Evolutionary conservation across 768 basidiomycete genomes (phyloP).

Genomic region (Phylloporus arenicola): DNA sequence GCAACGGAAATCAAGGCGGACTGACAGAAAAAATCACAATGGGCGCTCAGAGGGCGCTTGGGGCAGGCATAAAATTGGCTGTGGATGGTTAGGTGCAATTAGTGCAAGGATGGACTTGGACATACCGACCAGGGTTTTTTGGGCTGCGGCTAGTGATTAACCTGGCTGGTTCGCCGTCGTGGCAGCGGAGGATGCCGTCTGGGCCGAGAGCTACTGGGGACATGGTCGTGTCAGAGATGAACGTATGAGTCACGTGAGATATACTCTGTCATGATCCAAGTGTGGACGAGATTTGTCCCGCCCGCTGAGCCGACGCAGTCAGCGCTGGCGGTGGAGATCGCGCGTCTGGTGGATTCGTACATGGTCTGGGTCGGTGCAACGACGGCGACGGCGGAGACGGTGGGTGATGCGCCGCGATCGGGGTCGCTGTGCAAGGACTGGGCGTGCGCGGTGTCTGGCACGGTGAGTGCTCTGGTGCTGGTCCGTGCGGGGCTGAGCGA

Average conservation of each 20-base stretch:
- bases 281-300: conserved; percentile 46
- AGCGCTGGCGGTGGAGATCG: conserved; percentile 61
- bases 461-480: conserved; percentile 17
- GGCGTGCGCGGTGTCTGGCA: conserved; percentile 73
- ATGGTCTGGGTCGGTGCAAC: conserved; percentile 81
- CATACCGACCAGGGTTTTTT: conserved; percentile 35
- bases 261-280: conserved; percentile 28
- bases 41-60: background rate
- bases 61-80: conserved; percentile 38
- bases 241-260: conserved; percentile 19
- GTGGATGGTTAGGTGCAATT: background rate
- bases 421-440: conserved; percentile 69
- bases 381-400: conserved; percentile 40
- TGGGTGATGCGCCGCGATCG: conserved; percentile 42
- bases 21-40: conserved; percentile 36
- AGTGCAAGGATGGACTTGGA: background rate
- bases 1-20: background rate
- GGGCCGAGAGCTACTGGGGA: conserved; percentile 15
- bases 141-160: conserved; percentile 27
- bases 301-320: conserved; percentile 49
- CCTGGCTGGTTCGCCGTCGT: conserved; percentile 25
- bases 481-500: conserved; percentile 1
- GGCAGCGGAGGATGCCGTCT: conserved; percentile 33
- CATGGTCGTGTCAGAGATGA: background rate
- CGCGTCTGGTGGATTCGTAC: conserved; percentile 62